Evolutionary conservation across 2,329 filamentous ascomycete species (phyloP).

Genomic region (Sporothrix variecibatus): DNA sequence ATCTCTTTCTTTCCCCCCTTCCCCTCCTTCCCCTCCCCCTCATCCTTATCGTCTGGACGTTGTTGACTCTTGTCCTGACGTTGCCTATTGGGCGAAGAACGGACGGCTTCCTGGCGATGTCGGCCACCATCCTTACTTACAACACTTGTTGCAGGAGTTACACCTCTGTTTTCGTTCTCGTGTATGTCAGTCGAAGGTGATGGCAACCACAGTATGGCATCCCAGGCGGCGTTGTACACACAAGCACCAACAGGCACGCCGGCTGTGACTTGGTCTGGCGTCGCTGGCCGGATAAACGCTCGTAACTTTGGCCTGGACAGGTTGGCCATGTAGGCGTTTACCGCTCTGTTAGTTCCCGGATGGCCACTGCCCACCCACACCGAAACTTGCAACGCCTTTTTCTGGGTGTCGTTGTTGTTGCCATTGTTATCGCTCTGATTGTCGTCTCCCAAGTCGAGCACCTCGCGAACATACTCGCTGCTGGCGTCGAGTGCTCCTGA

Average conservation of each 20-base stretch:
- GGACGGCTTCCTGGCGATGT: neutral
- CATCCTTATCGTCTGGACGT: neutral
- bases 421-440: slow-evolving; percentile 20
- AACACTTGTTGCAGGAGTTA: neutral
- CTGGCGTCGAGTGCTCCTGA: slow-evolving; percentile 10
- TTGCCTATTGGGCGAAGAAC: neutral
- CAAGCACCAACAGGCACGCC: slow-evolving; percentile 50
- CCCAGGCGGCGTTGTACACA: slow-evolving; percentile 57
- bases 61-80: neutral
- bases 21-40: neutral
- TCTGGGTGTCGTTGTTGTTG: neutral
- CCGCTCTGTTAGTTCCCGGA: slow-evolving; percentile 40
- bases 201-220: slow-evolving; percentile 45
- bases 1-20: slow-evolving; percentile 35
- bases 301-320: slow-evolving; percentile 40
- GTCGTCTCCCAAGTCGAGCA: slow-evolving; percentile 36
- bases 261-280: slow-evolving; percentile 51
- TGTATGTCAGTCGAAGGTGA: neutral
- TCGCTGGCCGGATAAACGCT: slow-evolving; percentile 47
- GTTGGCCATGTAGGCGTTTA: slow-evolving; percentile 52
- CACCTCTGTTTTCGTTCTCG: neutral
- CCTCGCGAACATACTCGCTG: slow-evolving; percentile 33
- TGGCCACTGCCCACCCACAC: slow-evolving; percentile 53
- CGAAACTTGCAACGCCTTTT: slow-evolving; percentile 36
- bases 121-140: neutral